Evolutionary conservation across 1,284 basidiomycete genomes (phyloP).

Genomic region (Laetiporus sulphureus): DNA sequence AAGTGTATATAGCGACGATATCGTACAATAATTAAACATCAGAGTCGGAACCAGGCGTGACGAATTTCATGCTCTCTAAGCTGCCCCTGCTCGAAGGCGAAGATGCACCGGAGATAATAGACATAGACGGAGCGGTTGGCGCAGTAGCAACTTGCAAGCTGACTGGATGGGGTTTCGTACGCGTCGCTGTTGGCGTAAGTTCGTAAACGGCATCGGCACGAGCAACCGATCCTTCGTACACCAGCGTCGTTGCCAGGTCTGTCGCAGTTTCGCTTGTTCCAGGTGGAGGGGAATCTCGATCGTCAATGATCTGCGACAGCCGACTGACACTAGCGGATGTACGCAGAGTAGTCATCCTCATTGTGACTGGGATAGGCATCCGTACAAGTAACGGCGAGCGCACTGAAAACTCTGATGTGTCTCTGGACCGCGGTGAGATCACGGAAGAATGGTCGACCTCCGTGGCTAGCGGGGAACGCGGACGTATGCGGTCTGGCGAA

Average conservation of each 20-base stretch:
- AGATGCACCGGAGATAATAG: neutral
- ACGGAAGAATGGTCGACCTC: neutral
- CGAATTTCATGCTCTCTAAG: constrained; percentile 2
- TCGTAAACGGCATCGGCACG: neutral
- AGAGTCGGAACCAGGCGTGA: neutral
- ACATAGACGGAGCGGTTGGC: neutral
- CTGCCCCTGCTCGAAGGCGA: neutral
- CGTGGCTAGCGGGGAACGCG: constrained; percentile 4
- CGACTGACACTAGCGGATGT: neutral
- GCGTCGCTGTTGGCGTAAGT: neutral
- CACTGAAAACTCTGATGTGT: neutral
- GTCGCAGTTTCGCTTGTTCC: neutral
- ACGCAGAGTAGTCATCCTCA: constrained; percentile 1
- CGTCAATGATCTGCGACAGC: neutral
- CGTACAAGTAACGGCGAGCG: neutral
- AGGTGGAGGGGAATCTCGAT: neutral
- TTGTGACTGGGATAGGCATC: constrained; percentile 2
- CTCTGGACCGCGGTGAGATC: neutral
- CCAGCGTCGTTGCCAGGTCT: too few species aligned
- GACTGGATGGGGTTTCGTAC: neutral
- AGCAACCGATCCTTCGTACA: too few species aligned
- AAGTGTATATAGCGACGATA: too few species aligned
- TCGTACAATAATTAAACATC: neutral
- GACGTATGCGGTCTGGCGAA: neutral
- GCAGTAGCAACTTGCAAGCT: neutral